Percentiles rank a stretch among this genome's conserved stretches.
phyloP scores from a whole-genome alignment of 2,329 filamentous ascomycete genomes.

The Colletotrichum somersetense region DNA sequence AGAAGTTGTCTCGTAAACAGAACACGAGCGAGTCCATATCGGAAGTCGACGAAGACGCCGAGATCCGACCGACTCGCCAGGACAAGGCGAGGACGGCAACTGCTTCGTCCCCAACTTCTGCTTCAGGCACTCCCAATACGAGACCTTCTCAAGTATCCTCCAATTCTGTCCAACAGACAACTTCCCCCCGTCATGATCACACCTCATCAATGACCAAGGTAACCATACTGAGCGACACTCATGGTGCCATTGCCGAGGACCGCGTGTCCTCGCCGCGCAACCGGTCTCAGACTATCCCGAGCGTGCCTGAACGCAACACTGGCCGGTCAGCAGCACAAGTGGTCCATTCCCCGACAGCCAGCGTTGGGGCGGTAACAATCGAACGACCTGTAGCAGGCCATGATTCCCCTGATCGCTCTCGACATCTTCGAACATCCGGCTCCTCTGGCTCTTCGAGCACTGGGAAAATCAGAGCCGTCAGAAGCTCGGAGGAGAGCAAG shows the following conservation, averaged over 20 bases:
- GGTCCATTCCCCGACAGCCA: constrained; percentile 43
- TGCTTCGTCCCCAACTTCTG: constrained; percentile 26
- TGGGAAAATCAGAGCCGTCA: constrained; percentile 64
- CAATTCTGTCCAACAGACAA: constrained; percentile 38
- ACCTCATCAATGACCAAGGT: constrained; percentile 50
- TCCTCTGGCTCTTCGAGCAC: constrained; percentile 65
- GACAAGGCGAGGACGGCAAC: constrained; percentile 17
- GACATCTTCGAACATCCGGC: constrained; percentile 61
- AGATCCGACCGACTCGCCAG: constrained; percentile 38
- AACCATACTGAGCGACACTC: constrained; percentile 50
- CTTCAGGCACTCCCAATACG: constrained; percentile 30
- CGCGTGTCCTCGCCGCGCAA: constrained; percentile 50
- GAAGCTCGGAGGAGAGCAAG: constrained; percentile 70
- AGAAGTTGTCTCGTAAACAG: constrained; percentile 48
- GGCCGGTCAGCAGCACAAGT: constrained; percentile 28
- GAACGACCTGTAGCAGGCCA: constrained; percentile 48
- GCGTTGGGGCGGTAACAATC: constrained; percentile 55
- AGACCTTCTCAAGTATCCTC: constrained; percentile 44
- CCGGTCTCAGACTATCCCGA: constrained; percentile 33
- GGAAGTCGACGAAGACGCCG: constrained; percentile 57
- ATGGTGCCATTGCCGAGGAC: constrained; percentile 51
- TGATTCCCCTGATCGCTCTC: constrained; percentile 44
- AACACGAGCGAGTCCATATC: constrained; percentile 55
- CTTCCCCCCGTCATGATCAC: constrained; percentile 43
- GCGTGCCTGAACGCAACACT: constrained; percentile 43